These are phyloP conservation scores for Teratosphaeriaceae sp. DNA, from an alignment of 2,329 filamentous ascomycete genomes.

Conservation along the genomic window DNA sequence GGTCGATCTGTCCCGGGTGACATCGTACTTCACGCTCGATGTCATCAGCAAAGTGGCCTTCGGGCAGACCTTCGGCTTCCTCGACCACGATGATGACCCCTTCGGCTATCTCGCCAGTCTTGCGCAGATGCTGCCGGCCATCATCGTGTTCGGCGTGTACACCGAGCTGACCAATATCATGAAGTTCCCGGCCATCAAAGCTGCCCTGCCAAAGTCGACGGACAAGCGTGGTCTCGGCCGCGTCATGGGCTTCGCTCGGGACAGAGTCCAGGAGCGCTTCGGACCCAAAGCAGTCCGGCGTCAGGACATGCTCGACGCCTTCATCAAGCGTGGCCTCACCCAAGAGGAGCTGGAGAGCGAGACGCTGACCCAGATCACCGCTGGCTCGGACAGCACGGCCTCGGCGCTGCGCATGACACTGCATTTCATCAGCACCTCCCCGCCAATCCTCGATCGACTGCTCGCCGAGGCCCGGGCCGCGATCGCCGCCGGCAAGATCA, in stretches of 20 bases:
- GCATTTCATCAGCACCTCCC: constrained; percentile 47
- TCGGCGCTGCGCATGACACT: constrained; percentile 48
- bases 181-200: constrained; percentile 35
- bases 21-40: constrained; percentile 36
- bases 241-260: constrained; percentile 39
- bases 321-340: constrained; percentile 41
- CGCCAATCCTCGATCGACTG: constrained; percentile 40
- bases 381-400: constrained; percentile 54
- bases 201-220: constrained; percentile 39
- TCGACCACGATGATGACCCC: constrained; percentile 43
- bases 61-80: constrained; percentile 43
- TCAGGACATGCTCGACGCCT: constrained; percentile 49
- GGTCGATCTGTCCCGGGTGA: constrained; percentile 31
- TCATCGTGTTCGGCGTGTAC: constrained; percentile 39
- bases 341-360: constrained; percentile 39
- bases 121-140: constrained; percentile 37
- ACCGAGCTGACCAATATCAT: constrained; percentile 38
- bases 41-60: constrained; percentile 37
- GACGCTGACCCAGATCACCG: constrained; percentile 42
- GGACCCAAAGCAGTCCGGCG: constrained; percentile 36
- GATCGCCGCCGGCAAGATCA: constrained; percentile 32
- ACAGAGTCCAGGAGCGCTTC: constrained; percentile 42
- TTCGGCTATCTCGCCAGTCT: constrained; percentile 44
- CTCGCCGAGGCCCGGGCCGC: constrained; percentile 41
- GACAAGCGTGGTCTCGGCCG: constrained; percentile 37